Base-by-base conservation (phyloP, 768 basidiomycete genomes). In the Aureoboletus auriporus region DNA sequence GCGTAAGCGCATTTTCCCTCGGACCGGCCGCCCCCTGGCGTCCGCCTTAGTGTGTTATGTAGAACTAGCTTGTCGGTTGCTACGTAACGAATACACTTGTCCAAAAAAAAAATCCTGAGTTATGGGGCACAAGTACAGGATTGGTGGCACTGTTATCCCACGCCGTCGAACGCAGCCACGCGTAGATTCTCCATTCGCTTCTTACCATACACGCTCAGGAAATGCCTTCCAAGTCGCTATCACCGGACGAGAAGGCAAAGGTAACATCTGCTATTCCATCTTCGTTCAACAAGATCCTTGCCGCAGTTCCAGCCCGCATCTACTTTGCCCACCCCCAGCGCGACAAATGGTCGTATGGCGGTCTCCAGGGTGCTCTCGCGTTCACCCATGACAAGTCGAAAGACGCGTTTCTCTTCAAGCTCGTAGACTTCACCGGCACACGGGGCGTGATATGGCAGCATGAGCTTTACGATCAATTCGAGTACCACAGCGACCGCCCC, bases 391-490 rank as follows among this genome's bases (percentile, higher is more conserved):
- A 93, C 63, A 78, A 71, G 40, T 64, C 69, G 3, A 78, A 74
- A 45, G 78, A 78, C 26, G 73, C 74, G 5, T 71, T 82, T 34
- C 75, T 75, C 62, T 80, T 96, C 61, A 82, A 80, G 65, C 72
- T 98, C 44, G 87, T 98, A 3, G 95, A 97, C 67, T 61, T 96
- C 14, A 69, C 75, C 55, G 89, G 92, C 16, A 90, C 89, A 4
- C 71, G 92, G 46, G 93, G 92, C 5, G 79, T 93, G 17, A 81
- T 93, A 37, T 99, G 95, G 95, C 83, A 92, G 49, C 90, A 96
- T 55, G 93, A 95, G 65, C 68, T 97, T 5, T 95, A 93, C 57
- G 75, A 86, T 23, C 83, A 82, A 29, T 79, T 95, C 54, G 81
- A 88, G 48, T 91, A 92, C 63, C 71, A 79, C 60, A 77, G 86